phyloP scores from a whole-genome alignment of 345 rosid species.

The Rhodamnia rubescens region DNA sequence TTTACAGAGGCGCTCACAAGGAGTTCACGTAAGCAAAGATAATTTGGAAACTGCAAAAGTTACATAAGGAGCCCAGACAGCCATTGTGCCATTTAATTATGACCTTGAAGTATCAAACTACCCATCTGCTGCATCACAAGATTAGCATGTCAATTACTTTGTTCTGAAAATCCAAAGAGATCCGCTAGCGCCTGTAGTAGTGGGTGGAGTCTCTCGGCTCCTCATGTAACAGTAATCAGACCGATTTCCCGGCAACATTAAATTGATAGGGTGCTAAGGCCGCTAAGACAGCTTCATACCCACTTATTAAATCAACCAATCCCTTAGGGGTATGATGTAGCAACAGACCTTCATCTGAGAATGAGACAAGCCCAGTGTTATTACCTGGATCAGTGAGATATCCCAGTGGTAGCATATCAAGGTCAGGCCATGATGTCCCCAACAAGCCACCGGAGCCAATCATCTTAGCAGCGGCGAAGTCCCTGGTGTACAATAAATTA shows the following conservation, averaged over 20 bases:
- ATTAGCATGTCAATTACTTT: neutral
- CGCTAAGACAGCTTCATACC: neutral
- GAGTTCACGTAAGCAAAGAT: neutral
- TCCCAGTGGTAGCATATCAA: slow-evolving; percentile 91
- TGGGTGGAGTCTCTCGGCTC: neutral
- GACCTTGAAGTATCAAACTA: neutral
- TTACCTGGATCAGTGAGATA: slow-evolving; percentile 85
- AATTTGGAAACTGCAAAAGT: neutral
- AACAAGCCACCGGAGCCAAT: slow-evolving; percentile 48
- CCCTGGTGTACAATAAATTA: slow-evolving; percentile 27
- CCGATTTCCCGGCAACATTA: neutral
- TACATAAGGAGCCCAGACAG: neutral
- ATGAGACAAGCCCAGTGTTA: neutral
- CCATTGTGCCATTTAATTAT: neutral
- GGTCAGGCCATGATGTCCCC: slow-evolving; percentile 91
- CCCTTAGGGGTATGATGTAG: neutral
- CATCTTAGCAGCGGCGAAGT: slow-evolving; percentile 49
- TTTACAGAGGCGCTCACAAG: neutral
- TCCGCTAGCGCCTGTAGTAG: neutral
- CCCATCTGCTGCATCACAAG: neutral
- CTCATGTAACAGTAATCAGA: neutral
- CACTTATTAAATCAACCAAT: neutral
- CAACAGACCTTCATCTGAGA: neutral
- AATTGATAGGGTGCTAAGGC: neutral
- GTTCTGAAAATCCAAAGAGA: neutral